Evolutionary conservation across 306 rosid genomes (phyloP).

Genomic region (Psophocarpus tetragonolobus): DNA sequence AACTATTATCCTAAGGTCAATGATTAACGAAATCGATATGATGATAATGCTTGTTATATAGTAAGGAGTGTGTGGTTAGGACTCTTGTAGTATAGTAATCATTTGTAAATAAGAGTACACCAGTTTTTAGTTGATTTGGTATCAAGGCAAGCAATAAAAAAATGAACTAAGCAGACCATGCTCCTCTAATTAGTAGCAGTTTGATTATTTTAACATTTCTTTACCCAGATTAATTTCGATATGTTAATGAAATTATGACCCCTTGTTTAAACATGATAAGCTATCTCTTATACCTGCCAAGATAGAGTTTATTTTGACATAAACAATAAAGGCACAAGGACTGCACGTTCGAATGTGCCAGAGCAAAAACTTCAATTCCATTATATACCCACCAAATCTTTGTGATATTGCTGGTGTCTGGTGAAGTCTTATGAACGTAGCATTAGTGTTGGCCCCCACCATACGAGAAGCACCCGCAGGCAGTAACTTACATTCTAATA

Average conservation of each 20-base stretch:
- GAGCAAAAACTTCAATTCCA: background rate
- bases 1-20: background rate
- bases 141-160: background rate
- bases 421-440: constrained; percentile 10
- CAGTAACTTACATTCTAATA: background rate
- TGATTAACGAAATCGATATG: background rate
- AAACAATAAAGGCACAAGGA: background rate
- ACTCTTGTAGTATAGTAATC: background rate
- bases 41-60: background rate
- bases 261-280: background rate
- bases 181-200: background rate
- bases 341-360: constrained; percentile 54
- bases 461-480: background rate
- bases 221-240: background rate
- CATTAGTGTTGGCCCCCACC: constrained; percentile 16
- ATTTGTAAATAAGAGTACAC: background rate
- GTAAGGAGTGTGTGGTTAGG: background rate
- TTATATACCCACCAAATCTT: constrained; percentile 6
- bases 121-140: background rate
- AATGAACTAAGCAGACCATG: background rate
- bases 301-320: background rate
- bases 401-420: constrained; percentile 38
- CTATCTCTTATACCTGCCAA: background rate
- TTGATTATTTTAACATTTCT: background rate
- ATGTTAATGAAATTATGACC: background rate